Percentiles rank a stretch among this genome's conserved stretches.
phyloP scores from a whole-genome alignment of 1,284 basidiomycete species.

The Sporisorium exsertum region DNA sequence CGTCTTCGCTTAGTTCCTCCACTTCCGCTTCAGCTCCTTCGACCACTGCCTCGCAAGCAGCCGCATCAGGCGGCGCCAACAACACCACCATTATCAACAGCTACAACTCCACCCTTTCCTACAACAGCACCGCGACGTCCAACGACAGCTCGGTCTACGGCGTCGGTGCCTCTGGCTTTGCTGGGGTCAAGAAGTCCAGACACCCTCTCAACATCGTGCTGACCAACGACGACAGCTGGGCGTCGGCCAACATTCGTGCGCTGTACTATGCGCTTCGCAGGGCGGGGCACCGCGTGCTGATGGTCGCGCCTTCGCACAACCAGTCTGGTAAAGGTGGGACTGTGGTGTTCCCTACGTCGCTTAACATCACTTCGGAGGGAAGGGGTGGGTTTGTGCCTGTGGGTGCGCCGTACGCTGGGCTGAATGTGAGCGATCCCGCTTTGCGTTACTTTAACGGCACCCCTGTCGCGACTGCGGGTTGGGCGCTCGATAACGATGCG shows the following conservation, averaged over 20 bases:
- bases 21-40: slow-evolving; percentile 11
- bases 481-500: slow-evolving; percentile 53
- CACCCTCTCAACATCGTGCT: slow-evolving; percentile 61
- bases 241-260: slow-evolving; percentile 51
- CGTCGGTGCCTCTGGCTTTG: slow-evolving; percentile 49
- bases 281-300: slow-evolving; percentile 57
- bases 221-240: slow-evolving; percentile 58
- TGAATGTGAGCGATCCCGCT: slow-evolving; percentile 40
- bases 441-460: slow-evolving; percentile 60
- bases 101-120: slow-evolving; percentile 34
- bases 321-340: slow-evolving; percentile 64
- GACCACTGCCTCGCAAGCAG: background rate
- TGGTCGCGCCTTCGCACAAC: slow-evolving; percentile 54
- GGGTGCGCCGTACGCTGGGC: slow-evolving; percentile 42
- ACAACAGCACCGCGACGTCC: slow-evolving; percentile 29
- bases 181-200: slow-evolving; percentile 40
- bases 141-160: slow-evolving; percentile 35
- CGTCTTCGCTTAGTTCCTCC: background rate
- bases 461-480: slow-evolving; percentile 48
- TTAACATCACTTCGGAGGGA: slow-evolving; percentile 51
- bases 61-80: background rate
- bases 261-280: slow-evolving; percentile 60
- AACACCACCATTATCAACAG: slow-evolving; percentile 35
- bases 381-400: slow-evolving; percentile 45
- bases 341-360: slow-evolving; percentile 53